Evolutionary conservation across 2,329 filamentous ascomycete genomes (phyloP), one percentile per base, ranked within the genome.

Genomic region (Cercospora janseana): DNA sequence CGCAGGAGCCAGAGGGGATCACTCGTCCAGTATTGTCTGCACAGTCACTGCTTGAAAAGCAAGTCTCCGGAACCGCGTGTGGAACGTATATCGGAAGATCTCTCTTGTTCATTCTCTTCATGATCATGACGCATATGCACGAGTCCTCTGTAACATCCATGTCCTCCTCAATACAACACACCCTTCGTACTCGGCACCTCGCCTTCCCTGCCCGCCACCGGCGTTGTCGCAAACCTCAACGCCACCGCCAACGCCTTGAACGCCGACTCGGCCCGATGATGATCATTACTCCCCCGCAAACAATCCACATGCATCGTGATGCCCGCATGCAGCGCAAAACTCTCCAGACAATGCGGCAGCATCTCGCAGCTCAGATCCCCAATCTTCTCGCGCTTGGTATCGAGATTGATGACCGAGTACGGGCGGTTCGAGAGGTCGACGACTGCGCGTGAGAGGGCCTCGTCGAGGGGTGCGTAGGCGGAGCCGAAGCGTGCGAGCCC

Each of bases 101-200:
- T 37, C 27, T 37, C 4, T 21, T 4, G n/a, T n/a, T n/a, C n/a
- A n/a, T n/a, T n/a, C n/a, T n/a, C n/a, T n/a, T n/a, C n/a, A n/a
- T n/a, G n/a, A n/a, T n/a, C n/a, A n/a, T n/a, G n/a, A n/a, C n/a
- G n/a, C n/a, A n/a, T n/a, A n/a, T n/a, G n/a, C n/a, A n/a, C n/a
- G n/a, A n/a, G n/a, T n/a, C n/a, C n/a, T n/a, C n/a, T n/a, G n/a
- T n/a, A n/a, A n/a, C 18, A 37, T 37, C 10, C 13, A 21, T 29
- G n/a, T n/a, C 23, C 40, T 29, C 26, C 35, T 42, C 13, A 28
- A 49, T 65, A 82, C 70, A 96, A 70, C 26, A 95, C 95, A 8
- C 92, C 92, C 80, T 97, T 97, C 6, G 92, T 97, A 74, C 91
- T 96, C 46, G 91, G 88, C 20, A 97, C 84, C 77, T 98, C 93